Percentiles rank a stretch among this genome's conserved stretches.
Conservation (phyloP, 495 filamentous ascomycete genomes). For the Daldinia caldariorum region DNA sequence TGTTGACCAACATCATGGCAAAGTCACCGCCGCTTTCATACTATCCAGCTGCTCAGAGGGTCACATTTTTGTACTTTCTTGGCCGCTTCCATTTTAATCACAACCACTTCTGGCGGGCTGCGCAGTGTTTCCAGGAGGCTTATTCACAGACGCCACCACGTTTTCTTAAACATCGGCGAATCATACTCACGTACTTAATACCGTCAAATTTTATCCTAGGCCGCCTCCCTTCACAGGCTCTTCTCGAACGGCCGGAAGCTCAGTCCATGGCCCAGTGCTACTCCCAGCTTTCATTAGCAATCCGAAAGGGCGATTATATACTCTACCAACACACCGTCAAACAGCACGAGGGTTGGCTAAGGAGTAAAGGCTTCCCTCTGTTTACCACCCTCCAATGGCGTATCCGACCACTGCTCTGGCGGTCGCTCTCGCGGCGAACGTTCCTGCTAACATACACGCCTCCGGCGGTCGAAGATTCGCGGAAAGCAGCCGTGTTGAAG, state of each 20-base stretch:
- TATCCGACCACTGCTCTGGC: slow-evolving; percentile 84
- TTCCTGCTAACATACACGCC: slow-evolving; percentile 70
- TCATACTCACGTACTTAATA: slow-evolving; percentile 87
- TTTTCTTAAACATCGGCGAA: slow-evolving; percentile 74
- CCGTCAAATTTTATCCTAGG: slow-evolving; percentile 85
- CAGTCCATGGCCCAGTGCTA: slow-evolving; percentile 75
- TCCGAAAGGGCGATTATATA: slow-evolving; percentile 80
- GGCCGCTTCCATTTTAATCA: slow-evolving; percentile 88
- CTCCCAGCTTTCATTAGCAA: slow-evolving; percentile 74
- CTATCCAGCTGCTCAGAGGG: slow-evolving; percentile 87
- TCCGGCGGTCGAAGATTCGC: slow-evolving; percentile 60
- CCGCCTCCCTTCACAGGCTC: slow-evolving; percentile 74
- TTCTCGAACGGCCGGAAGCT: slow-evolving; percentile 79
- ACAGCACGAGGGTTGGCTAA: slow-evolving; percentile 72
- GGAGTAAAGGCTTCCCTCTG: slow-evolving; percentile 76
- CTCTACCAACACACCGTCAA: slow-evolving; percentile 75
- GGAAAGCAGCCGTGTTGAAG: slow-evolving; percentile 66
- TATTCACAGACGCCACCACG: slow-evolving; percentile 78
- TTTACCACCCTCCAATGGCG: slow-evolving; percentile 68
- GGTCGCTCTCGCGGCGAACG: slow-evolving; percentile 78
- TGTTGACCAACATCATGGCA: slow-evolving; percentile 88
- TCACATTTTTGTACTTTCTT: slow-evolving; percentile 94
- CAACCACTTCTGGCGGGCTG: slow-evolving; percentile 79
- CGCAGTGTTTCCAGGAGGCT: slow-evolving; percentile 76
- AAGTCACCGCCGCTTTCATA: slow-evolving; percentile 78